Base-by-base conservation (phyloP, 169 alveolate genomes). In the Plasmodium reichenowi region DNA sequence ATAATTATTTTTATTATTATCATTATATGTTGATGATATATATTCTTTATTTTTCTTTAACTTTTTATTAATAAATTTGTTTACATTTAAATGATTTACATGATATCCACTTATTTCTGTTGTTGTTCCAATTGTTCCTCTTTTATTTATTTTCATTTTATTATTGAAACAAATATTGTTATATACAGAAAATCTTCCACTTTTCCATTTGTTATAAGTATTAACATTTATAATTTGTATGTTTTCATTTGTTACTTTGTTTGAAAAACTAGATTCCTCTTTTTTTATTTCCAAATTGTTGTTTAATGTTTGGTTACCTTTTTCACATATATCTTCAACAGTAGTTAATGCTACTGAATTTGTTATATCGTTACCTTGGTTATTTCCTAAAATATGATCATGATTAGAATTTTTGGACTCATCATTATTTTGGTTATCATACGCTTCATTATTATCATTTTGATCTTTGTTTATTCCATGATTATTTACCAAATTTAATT, bases 41-140 rank as follows among this genome's bases (percentile, higher is more conserved):
- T 17, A 56, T 50, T 67, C 56, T 48, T 76, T 76, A n/a, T 43
- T 47, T 76, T 58, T 76, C 32, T 22, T 76, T 13, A 26, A 1
- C 67, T 12, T 76, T 20, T 32, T 66, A 38, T 38, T 38, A 5
- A 38, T 38, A 38, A 38, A 38, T 38, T 38, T 38, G 5, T 54
- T 73, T 32, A 63, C 29, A 29, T 22, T 15, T 12, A 54, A 56
- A 38, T 9, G 8, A 17, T 32, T 73, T 73, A 0, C 20, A 29
- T 66, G n/a, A 48, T 38, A 29, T 38, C 7, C 1, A 13, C 52
- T 66, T 29, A n/a, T 4, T 26, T 6, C 24, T 60, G 32, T 5
- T 5, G 47, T 38, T 38, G 47, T 38, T 38, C 47, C 47, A 5
- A 38, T 38, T 38, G 47, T 38, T 38, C 47, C 47, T 38, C 47